These are phyloP conservation scores for Barnettozyma hawaiiensis DNA, from an alignment of 1,139 yeast genomes.

Conservation along the genomic window DNA sequence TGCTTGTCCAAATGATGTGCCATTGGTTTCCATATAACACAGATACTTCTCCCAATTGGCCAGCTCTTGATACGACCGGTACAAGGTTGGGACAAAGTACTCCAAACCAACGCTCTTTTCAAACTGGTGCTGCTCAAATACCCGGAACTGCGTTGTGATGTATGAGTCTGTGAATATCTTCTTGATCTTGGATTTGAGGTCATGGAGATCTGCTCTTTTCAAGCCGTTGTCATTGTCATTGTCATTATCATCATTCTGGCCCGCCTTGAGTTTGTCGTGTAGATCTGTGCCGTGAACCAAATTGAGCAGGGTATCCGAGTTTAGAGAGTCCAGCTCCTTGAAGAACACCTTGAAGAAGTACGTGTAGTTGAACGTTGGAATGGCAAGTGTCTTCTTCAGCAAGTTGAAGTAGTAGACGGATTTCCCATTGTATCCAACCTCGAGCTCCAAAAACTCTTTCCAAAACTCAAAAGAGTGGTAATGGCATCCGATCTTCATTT, in stretches of 20 bases:
- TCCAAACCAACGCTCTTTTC: conserved; percentile 54
- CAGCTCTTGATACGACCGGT: conserved; percentile 39
- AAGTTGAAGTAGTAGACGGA: conserved; percentile 40
- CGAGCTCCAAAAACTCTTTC: conserved; percentile 59
- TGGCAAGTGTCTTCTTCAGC: conserved; percentile 55
- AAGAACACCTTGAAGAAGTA: conserved; percentile 47
- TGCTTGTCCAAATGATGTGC: conserved; percentile 30
- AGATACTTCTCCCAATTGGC: conserved; percentile 58
- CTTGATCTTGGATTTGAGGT: conserved; percentile 34
- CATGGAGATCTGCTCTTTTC: conserved; percentile 27
- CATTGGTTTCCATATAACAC: conserved; percentile 43
- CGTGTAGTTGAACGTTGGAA: conserved; percentile 76
- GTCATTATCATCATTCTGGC: conserved; percentile 15
- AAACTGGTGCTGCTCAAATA: conserved; percentile 55
- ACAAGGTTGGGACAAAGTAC: conserved; percentile 42
- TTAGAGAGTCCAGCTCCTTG: conserved; percentile 35
- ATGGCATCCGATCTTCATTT: conserved; percentile 61
- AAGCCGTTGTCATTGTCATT: conserved; percentile 15
- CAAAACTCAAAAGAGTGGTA: conserved; percentile 73
- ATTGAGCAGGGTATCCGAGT: conserved; percentile 27
- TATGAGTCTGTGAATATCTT: conserved; percentile 47
- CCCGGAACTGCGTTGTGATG: conserved; percentile 55
- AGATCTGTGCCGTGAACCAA: conserved; percentile 28
- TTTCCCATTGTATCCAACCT: conserved; percentile 35
- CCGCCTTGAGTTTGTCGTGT: conserved; percentile 29